Percentiles rank a stretch among this genome's conserved stretches.
These are phyloP conservation scores for Bryopsis sp. DNA, from an alignment of 139 green algal genomes.

Conservation along the genomic window DNA sequence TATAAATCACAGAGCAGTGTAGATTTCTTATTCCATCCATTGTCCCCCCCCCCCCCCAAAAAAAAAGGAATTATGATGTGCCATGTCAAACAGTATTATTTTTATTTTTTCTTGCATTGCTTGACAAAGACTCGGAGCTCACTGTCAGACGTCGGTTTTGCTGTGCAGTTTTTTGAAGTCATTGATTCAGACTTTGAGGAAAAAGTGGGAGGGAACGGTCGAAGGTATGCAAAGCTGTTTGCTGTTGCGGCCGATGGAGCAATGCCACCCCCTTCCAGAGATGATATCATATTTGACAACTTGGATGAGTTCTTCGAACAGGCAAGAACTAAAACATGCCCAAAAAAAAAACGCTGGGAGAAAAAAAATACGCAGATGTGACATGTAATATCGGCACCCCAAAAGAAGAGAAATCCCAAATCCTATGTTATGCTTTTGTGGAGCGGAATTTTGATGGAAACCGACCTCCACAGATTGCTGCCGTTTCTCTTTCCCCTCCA, in stretches of 20 bases:
- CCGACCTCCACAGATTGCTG: neutral
- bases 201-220: conserved; percentile 63
- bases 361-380: neutral
- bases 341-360: conserved; percentile 7
- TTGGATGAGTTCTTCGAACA: conserved; percentile 19
- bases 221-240: conserved; percentile 68
- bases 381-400: neutral
- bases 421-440: neutral
- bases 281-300: conserved; percentile 2
- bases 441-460: neutral
- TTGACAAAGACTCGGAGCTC: neutral
- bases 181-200: conserved; percentile 36
- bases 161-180: conserved; percentile 21
- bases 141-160: neutral
- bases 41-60: no score
- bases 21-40: no score
- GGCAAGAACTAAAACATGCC: neutral
- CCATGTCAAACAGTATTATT: neutral
- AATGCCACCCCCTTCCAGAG: conserved; percentile 50
- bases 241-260: conserved; percentile 65
- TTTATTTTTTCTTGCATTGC: neutral
- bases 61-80: conserved; percentile 13
- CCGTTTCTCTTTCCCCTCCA: no score
- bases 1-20: no score
- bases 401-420: neutral